Evolutionary conservation across 2,329 filamentous ascomycete species (phyloP), one percentile per base, ranked within the genome.

Genomic region (Calonectria crousiana): DNA sequence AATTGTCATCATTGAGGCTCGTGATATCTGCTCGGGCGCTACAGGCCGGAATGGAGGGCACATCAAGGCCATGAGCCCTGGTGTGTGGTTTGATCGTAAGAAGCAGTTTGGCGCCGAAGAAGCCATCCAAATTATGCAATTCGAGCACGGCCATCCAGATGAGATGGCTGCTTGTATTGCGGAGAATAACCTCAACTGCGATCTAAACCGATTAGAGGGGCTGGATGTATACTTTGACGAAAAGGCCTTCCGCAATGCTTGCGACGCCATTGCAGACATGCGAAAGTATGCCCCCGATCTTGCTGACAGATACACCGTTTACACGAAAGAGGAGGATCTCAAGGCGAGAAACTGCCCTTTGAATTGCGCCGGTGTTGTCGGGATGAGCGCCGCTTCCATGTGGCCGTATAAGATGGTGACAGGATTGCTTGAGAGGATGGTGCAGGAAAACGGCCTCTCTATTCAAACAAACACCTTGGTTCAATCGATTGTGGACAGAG

Each of bases 31-130:
- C 53, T 75, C 68, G 8, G 76, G 76, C 32, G 74, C 76, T 6
- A 77, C 76, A 5, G 74, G 82, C 83, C 38, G 85, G 82, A 58
- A 74, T 65, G 72, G 53, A 38, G 72, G 72, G 8, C 72, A 74
- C 36, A 28, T 65, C 41, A 74, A 74, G 26, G 52, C 72, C 28
- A 74, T 74, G 72, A 74, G 72, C 62, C 72, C 72, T 1, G 72
- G 72, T 18, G 34, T 64, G 34, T 74, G 72, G 72, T 74, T 74
- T 52, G 72, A 74, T 10, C 52, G 72, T 14, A 74, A 71, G 38
- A 32, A 71, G 20, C 56, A 74, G 23, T 72, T 74, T 38, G 73
- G 73, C 4, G 32, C 52, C 2, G 26, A 69, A 14, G 73, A 74
- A 32, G 73, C 73, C 2, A 30, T 72, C 16, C 65, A 38, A 8